A percentile compares a stretch with the other conserved stretches of the same genome.
Evolutionary conservation across 768 basidiomycete genomes (phyloP).

Genomic region (Boletellus ananiceps): DNA sequence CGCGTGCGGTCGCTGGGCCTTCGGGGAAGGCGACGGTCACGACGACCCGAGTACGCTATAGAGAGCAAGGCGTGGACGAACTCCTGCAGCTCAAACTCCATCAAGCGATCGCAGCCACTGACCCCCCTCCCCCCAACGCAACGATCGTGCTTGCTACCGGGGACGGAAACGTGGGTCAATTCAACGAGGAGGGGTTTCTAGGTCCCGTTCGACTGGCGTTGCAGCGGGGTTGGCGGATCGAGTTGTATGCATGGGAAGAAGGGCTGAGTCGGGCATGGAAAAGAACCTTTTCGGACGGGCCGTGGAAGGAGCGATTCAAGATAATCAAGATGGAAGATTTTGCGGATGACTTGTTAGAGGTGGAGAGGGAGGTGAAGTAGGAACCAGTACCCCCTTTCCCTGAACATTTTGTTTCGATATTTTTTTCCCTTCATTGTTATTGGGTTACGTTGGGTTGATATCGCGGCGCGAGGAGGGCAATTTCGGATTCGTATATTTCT

Average conservation of each 20-base stretch:
- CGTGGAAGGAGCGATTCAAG: conserved; percentile 41
- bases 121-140: conserved; percentile 56
- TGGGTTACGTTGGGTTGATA: no score
- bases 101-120: conserved; percentile 72
- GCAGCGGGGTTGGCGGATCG: conserved; percentile 90
- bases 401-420: background rate
- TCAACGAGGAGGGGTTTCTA: conserved; percentile 89
- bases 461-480: background rate
- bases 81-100: conserved; percentile 89
- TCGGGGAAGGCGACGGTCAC: conserved; percentile 11
- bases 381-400: background rate
- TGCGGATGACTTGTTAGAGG: conserved; percentile 52
- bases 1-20: conserved; percentile 12
- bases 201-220: conserved; percentile 84
- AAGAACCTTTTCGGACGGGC: conserved; percentile 59
- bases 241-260: conserved; percentile 88
- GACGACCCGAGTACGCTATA: conserved; percentile 52
- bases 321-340: conserved; percentile 68
- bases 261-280: conserved; percentile 77
- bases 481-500: background rate
- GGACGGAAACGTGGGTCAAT: conserved; percentile 89
- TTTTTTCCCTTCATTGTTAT: background rate
- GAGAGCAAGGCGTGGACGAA: conserved; percentile 95
- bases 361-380: conserved; percentile 23
- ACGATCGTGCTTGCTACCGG: conserved; percentile 93